These are phyloP conservation scores for Elasticomyces elasticus DNA, from an alignment of 495 filamentous ascomycete species.

Conservation along the genomic window DNA sequence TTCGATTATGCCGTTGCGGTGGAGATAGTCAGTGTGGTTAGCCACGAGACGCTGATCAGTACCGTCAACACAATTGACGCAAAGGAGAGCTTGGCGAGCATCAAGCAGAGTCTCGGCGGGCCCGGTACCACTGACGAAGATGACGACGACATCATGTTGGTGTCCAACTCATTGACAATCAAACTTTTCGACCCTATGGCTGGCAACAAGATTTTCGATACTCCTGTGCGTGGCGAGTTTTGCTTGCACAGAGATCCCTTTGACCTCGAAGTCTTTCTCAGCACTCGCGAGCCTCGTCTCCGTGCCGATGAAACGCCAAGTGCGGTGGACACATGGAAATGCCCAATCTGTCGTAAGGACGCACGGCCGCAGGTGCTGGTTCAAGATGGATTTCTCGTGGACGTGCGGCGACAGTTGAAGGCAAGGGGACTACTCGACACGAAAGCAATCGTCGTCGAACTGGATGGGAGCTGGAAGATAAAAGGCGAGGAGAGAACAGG, in stretches of 20 bases:
- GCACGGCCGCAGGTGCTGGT: slow-evolving; percentile 59
- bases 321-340: slow-evolving; percentile 67
- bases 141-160: slow-evolving; percentile 61
- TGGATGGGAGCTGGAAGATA: slow-evolving; percentile 32
- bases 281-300: slow-evolving; percentile 19
- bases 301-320: slow-evolving; percentile 40
- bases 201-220: slow-evolving; percentile 49
- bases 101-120: slow-evolving; percentile 40
- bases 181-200: slow-evolving; percentile 69
- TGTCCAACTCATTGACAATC: slow-evolving; percentile 54
- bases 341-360: slow-evolving; percentile 67
- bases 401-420: slow-evolving; percentile 38
- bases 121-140: slow-evolving; percentile 12
- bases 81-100: slow-evolving; percentile 34
- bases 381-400: slow-evolving; percentile 59
- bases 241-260: slow-evolving; percentile 76
- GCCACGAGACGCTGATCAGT: slow-evolving; percentile 39
- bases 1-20: slow-evolving; percentile 48
- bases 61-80: slow-evolving; percentile 30
- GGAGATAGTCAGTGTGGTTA: slow-evolving; percentile 33
- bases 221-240: slow-evolving; percentile 53
- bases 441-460: slow-evolving; percentile 30
- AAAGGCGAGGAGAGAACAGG: slow-evolving; percentile 22
- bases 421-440: slow-evolving; percentile 23
- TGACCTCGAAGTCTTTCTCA: slow-evolving; percentile 71